Percentiles rank a stretch among this genome's conserved stretches.
Evolutionary conservation across 345 rosid species (phyloP).

Genomic region (Laguncularia racemosa): DNA sequence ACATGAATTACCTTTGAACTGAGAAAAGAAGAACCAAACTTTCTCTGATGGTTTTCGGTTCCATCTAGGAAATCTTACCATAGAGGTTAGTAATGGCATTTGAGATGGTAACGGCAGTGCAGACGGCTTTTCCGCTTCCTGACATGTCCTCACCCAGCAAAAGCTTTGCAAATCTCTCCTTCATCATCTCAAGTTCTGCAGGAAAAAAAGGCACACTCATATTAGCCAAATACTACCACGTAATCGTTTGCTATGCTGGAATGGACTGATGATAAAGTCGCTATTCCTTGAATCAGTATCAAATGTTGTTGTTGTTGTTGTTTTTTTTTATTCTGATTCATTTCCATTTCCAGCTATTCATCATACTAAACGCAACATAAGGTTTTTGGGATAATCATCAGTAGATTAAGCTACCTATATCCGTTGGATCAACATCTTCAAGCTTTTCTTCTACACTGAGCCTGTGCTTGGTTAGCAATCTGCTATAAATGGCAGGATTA

Average conservation of each 20-base stretch:
- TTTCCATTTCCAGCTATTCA: too few species aligned
- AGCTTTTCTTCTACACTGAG: slow-evolving; percentile 21
- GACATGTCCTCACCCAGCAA: slow-evolving; percentile 98
- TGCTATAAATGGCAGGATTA: slow-evolving; percentile 12
- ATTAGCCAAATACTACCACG: not conserved
- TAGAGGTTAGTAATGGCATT: slow-evolving; percentile 90
- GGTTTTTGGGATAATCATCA: not conserved
- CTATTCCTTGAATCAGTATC: too few species aligned
- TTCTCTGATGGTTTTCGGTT: not conserved
- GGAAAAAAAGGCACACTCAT: not conserved
- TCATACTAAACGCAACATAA: too few species aligned
- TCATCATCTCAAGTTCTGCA: slow-evolving; percentile 72
- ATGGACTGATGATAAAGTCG: not conserved
- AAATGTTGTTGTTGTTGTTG: too few species aligned
- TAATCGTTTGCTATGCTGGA: not conserved
- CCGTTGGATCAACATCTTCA: slow-evolving; percentile 27
- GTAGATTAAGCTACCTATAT: slow-evolving; percentile 34
- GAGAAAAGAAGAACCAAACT: too few species aligned
- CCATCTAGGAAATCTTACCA: slow-evolving; percentile 31
- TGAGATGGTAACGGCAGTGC: slow-evolving; percentile 81
- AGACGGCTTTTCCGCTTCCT: slow-evolving; percentile 89
- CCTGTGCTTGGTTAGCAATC: slow-evolving; percentile 26
- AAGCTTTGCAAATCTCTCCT: slow-evolving; percentile 85
- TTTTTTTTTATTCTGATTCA: too few species aligned
- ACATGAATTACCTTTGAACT: too few species aligned